phyloP scores from a whole-genome alignment of 352 stramenopile species.

The Nothophytophthora sp. region DNA sequence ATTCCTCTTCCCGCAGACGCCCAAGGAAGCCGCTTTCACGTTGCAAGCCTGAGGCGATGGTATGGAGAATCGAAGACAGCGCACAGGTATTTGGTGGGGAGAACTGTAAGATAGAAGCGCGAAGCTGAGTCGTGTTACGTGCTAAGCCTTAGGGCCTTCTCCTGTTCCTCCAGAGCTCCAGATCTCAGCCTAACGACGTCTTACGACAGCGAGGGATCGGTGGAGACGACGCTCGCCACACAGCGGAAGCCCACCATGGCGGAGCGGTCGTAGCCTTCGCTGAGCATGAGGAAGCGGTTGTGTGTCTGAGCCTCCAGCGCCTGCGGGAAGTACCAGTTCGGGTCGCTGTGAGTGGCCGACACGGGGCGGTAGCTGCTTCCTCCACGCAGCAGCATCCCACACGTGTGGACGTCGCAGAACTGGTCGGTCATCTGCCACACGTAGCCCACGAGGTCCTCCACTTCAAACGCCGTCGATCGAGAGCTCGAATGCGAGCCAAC shows the following conservation, averaged over 20 bases:
- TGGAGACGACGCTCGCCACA: constrained; percentile 29
- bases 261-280: constrained; percentile 74
- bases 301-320: constrained; percentile 60
- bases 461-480: constrained; percentile 42
- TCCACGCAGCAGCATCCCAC: constrained; percentile 72
- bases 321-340: constrained; percentile 89
- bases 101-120: constrained; percentile 5
- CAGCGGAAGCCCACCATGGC: constrained; percentile 80
- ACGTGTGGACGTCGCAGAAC: constrained; percentile 84
- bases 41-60: constrained; percentile 17
- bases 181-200: too few species aligned
- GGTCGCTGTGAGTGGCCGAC: constrained; percentile 64
- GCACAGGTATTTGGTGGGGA: neutral
- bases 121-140: neutral
- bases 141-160: too few species aligned
- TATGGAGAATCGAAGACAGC: too few species aligned
- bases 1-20: constrained; percentile 79
- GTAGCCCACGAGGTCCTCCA: constrained; percentile 80
- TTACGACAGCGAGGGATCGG: too few species aligned
- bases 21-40: constrained; percentile 67
- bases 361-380: constrained; percentile 76
- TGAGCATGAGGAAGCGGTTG: constrained; percentile 77
- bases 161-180: too few species aligned
- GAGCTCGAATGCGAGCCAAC: constrained; percentile 58
- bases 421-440: constrained; percentile 89